phyloP scores from a whole-genome alignment of 768 basidiomycete genomes.

The Udeniomyces megalosporus region DNA sequence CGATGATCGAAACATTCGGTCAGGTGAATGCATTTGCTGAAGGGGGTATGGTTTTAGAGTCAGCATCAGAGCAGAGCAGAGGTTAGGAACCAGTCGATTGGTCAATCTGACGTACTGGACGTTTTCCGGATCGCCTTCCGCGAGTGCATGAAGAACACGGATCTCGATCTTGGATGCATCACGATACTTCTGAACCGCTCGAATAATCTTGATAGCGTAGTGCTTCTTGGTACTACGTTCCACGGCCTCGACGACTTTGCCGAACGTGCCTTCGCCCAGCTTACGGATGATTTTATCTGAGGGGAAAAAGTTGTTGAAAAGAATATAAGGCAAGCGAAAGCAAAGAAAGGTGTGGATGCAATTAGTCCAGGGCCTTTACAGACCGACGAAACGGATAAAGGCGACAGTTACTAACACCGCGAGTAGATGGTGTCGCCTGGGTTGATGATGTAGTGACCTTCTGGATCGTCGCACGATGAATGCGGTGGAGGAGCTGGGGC shows the following conservation, averaged over 20 bases:
- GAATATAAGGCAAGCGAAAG: not conserved
- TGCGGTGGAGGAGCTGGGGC: conserved; percentile 22
- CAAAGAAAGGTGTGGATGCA: too few species aligned
- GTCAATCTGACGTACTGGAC: conserved; percentile 76
- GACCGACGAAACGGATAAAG: not conserved
- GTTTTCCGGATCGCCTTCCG: conserved; percentile 73
- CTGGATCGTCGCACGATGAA: conserved; percentile 83
- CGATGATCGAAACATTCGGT: conserved; percentile 88
- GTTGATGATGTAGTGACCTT: conserved; percentile 94
- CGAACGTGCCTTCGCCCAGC: conserved; percentile 94
- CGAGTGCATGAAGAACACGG: conserved; percentile 78
- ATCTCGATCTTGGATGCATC: conserved; percentile 98
- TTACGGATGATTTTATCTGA: conserved; percentile 80
- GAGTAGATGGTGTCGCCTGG: conserved; percentile 71
- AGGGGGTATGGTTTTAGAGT: not conserved
- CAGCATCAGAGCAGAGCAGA: too few species aligned
- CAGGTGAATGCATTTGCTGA: conserved; percentile 93
- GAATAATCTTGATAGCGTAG: conserved; percentile 97
- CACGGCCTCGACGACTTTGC: conserved; percentile 89
- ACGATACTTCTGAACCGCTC: conserved; percentile 94
- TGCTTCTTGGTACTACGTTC: conserved; percentile 54
- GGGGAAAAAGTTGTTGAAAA: conserved; percentile 12
- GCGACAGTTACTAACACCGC: conserved; percentile 61
- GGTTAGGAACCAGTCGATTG: too few species aligned
- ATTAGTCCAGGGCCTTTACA: too few species aligned